Percentiles rank a stretch among this genome's conserved stretches.
phyloP scores from a whole-genome alignment of 1,139 yeast species.

The Suhomyces panamericanus region DNA sequence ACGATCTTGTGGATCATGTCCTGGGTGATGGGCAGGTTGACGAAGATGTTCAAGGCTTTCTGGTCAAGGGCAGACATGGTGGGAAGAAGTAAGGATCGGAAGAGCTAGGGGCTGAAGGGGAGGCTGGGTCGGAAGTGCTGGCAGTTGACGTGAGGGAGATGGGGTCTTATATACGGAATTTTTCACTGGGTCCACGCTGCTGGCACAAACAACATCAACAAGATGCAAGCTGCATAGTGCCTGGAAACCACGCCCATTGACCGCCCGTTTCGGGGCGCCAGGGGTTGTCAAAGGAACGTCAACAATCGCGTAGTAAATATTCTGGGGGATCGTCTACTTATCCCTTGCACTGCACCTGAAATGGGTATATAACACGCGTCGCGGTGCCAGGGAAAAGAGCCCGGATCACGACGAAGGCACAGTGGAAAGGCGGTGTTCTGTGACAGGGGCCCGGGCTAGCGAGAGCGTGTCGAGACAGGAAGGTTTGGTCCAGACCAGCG shows the following conservation, averaged over 20 bases:
- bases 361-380: constrained; percentile 7
- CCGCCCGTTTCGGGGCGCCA: constrained; percentile 4
- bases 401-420: background rate
- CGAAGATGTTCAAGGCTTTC: constrained; percentile 56
- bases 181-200: constrained; percentile 4
- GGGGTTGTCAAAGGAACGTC: constrained; percentile 9
- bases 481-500: no score
- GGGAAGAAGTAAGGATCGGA: background rate
- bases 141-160: background rate
- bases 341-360: constrained; percentile 2
- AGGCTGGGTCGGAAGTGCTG: background rate
- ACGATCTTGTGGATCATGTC: constrained; percentile 68
- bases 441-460: background rate
- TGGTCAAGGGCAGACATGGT: constrained; percentile 33
- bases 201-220: constrained; percentile 3
- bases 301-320: constrained; percentile 1
- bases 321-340: constrained; percentile 3
- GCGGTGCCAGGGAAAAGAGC: constrained; percentile 1
- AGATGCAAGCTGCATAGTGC: constrained; percentile 8
- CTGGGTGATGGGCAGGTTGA: constrained; percentile 59
- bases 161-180: constrained; percentile 3
- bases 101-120: background rate
- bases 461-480: background rate
- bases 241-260: constrained; percentile 3
- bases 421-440: no score